These are phyloP conservation scores for Lophiostoma macrostomum DNA, from an alignment of 495 filamentous ascomycete genomes.

Conservation along the genomic window DNA sequence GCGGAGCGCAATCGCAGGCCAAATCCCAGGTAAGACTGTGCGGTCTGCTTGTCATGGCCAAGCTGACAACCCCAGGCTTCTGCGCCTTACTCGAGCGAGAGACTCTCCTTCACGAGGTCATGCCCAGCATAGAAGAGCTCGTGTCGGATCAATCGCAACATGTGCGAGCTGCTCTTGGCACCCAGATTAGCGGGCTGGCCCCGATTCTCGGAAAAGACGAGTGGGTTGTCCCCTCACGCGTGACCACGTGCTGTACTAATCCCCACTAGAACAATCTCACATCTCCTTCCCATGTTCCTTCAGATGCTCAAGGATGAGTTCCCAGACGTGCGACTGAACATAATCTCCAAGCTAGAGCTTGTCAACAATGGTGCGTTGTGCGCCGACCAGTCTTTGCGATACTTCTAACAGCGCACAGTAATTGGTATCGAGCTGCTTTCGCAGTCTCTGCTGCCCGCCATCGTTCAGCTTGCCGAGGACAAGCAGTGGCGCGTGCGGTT, in stretches of 20 bases:
- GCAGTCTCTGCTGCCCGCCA: conserved; percentile 94
- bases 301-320: conserved; percentile 99
- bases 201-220: conserved; percentile 97
- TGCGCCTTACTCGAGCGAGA: conserved; percentile 82
- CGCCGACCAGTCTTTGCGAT: background rate
- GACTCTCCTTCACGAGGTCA: conserved; percentile 90
- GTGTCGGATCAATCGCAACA: conserved; percentile 96
- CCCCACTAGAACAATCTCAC: conserved; percentile 73
- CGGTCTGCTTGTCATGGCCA: no score
- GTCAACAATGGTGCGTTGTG: conserved; percentile 83
- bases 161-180: conserved; percentile 90
- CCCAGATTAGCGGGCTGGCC: conserved; percentile 94
- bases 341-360: conserved; percentile 95
- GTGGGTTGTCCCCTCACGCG: conserved; percentile 53
- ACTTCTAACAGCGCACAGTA: conserved; percentile 49
- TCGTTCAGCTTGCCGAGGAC: conserved; percentile 95
- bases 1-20: conserved; percentile 91
- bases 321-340: conserved; percentile 94
- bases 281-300: conserved; percentile 97
- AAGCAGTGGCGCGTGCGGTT: conserved; percentile 99
- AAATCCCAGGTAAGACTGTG: conserved; percentile 90
- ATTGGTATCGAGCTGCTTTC: conserved; percentile 97
- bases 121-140: conserved; percentile 92
- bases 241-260: conserved; percentile 25
- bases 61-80: conserved; percentile 62